These are phyloP conservation scores for Vinca minor DNA, from an alignment of 257 asterid species.

Conservation along the genomic window DNA sequence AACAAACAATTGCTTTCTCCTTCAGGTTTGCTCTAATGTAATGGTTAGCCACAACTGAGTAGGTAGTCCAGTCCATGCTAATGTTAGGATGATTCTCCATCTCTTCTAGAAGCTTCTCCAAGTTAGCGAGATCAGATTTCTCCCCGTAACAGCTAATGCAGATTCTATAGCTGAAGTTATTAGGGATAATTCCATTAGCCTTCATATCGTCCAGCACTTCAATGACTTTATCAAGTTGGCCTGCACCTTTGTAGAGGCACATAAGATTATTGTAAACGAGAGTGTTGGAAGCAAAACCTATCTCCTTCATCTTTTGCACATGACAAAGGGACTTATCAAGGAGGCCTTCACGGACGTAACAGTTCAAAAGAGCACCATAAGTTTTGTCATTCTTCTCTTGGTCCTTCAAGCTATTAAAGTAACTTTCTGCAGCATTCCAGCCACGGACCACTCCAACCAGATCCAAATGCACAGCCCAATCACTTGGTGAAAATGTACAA, in stretches of 20 bases:
- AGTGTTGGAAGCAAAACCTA: slow-evolving; percentile 33
- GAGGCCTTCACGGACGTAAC: slow-evolving; percentile 42
- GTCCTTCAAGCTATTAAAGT: slow-evolving; percentile 27
- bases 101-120: slow-evolving; percentile 55
- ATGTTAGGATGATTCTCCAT: slow-evolving; percentile 30
- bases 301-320: slow-evolving; percentile 43
- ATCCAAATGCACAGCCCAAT: slow-evolving; percentile 57
- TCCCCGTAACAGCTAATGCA: slow-evolving; percentile 42
- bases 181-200: slow-evolving; percentile 32
- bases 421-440: slow-evolving; percentile 42
- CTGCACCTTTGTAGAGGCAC: slow-evolving; percentile 44
- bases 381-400: slow-evolving; percentile 41
- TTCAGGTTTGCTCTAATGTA: slow-evolving; percentile 34
- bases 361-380: slow-evolving; percentile 50
- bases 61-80: slow-evolving; percentile 43
- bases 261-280: slow-evolving; percentile 55
- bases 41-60: slow-evolving; percentile 35
- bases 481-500: slow-evolving; percentile 31
- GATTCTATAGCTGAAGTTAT: slow-evolving; percentile 53
- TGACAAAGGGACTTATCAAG: slow-evolving; percentile 37
- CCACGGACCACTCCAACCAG: slow-evolving; percentile 49
- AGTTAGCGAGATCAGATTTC: slow-evolving; percentile 35
- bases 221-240: slow-evolving; percentile 40
- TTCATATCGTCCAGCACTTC: slow-evolving; percentile 46
- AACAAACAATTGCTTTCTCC: slow-evolving; percentile 38